phyloP scores from a whole-genome alignment of 1,284 basidiomycete species.

The Cryptococcus wingfieldii region DNA sequence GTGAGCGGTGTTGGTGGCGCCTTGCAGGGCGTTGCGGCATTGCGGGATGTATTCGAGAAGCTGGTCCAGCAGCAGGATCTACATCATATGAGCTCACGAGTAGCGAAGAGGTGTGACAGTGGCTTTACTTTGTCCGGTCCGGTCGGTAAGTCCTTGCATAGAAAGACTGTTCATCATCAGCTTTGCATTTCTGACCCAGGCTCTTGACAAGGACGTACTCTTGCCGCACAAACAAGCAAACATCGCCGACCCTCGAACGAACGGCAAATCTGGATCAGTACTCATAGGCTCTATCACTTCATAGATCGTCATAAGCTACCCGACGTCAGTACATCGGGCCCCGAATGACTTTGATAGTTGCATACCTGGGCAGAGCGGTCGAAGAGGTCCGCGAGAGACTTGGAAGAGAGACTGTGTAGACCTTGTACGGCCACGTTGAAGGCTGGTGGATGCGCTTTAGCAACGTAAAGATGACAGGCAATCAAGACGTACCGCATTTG shows the following conservation, averaged over 20 bases:
- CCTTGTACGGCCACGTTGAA: neutral
- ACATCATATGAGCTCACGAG: neutral
- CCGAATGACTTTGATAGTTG: neutral
- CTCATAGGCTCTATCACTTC: neutral
- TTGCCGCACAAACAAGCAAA: constrained; percentile 8
- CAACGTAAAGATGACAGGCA: neutral
- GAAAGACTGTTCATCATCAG: constrained; percentile 1
- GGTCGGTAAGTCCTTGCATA: neutral
- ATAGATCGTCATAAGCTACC: constrained; percentile 1
- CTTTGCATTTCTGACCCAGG: neutral
- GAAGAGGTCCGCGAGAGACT: neutral
- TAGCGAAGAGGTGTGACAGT: neutral
- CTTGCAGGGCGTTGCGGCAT: neutral
- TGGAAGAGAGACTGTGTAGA: neutral
- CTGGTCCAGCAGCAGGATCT: neutral
- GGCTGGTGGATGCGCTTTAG: neutral
- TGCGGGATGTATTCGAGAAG: constrained; percentile 1
- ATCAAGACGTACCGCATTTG: neutral
- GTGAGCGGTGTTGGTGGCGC: neutral
- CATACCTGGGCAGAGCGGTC: neutral
- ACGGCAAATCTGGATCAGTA: neutral
- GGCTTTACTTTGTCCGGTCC: constrained; percentile 2
- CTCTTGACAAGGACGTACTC: neutral
- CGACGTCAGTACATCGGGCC: neutral
- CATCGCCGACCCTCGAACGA: constrained; percentile 3